A percentile compares a stretch with the other conserved stretches of the same genome.
phyloP scores from a whole-genome alignment of 306 rosid genomes.

The Trichosanthes cucumerina region DNA sequence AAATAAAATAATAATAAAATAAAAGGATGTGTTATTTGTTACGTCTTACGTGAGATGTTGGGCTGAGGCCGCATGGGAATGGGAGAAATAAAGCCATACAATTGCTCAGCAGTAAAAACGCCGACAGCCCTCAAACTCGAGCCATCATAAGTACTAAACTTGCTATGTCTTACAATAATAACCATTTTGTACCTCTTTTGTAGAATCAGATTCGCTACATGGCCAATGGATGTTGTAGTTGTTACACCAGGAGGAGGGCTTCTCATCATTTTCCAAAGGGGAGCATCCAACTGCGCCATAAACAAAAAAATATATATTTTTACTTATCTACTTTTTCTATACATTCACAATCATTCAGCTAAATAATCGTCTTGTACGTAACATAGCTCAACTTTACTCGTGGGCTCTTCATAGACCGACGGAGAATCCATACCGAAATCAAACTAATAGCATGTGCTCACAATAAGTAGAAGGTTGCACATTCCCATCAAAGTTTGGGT shows the following conservation, averaged over 20 bases:
- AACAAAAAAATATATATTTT: neutral
- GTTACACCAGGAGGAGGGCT: conserved; percentile 49
- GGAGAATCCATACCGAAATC: neutral
- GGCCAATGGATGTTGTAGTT: conserved; percentile 39
- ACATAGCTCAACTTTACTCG: neutral
- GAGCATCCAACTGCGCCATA: conserved; percentile 46
- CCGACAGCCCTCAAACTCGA: conserved; percentile 50
- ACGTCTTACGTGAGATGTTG: neutral
- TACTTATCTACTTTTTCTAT: neutral
- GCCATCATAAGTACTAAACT: conserved; percentile 20
- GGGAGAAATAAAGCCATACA: conserved; percentile 31
- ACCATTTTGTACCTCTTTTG: conserved; percentile 45
- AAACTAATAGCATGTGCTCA: neutral
- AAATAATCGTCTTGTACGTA: neutral
- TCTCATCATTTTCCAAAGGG: conserved; percentile 66
- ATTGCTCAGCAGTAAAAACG: conserved; percentile 46
- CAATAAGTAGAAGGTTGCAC: neutral
- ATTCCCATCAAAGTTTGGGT: neutral
- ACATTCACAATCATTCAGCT: neutral
- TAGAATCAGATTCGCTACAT: conserved; percentile 52
- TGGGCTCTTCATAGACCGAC: neutral
- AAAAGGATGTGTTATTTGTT: neutral
- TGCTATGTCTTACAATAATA: conserved; percentile 35
- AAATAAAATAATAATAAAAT: neutral
- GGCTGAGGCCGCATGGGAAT: neutral